These are phyloP conservation scores for Coemansia sp. DNA, from an alignment of 371 early-diverging fungal genomes.

Conservation along the genomic window DNA sequence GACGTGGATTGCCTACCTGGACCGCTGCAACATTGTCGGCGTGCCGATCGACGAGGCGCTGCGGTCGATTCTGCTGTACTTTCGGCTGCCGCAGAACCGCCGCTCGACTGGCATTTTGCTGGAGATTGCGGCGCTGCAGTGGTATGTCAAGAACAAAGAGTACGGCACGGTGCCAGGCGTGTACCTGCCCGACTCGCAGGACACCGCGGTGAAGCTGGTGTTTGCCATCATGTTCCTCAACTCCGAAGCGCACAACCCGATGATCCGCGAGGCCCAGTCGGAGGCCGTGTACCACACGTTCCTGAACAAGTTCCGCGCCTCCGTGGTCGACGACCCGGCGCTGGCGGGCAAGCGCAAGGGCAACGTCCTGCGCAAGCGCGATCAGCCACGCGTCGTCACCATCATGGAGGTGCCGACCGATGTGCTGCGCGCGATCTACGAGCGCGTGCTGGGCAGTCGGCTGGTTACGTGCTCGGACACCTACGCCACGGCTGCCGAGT, in stretches of 20 bases:
- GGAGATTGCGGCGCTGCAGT: slow-evolving; percentile 76
- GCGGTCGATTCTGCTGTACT: slow-evolving; percentile 68
- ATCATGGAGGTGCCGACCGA: slow-evolving; percentile 50
- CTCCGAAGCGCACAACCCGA: slow-evolving; percentile 77
- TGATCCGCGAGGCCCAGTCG: slow-evolving; percentile 43
- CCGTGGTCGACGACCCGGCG: slow-evolving; percentile 48
- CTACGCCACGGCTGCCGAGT: slow-evolving; percentile 41
- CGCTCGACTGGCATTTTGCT: slow-evolving; percentile 75
- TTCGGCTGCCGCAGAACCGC: slow-evolving; percentile 75
- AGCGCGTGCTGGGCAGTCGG: slow-evolving; percentile 41
- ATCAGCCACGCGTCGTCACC: slow-evolving; percentile 50
- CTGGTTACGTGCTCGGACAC: slow-evolving; percentile 46
- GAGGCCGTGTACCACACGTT: slow-evolving; percentile 51
- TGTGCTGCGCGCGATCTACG: slow-evolving; percentile 33
- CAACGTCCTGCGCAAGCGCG: slow-evolving; percentile 51
- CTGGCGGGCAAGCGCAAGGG: slow-evolving; percentile 46
- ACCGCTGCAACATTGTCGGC: slow-evolving; percentile 70
- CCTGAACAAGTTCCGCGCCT: slow-evolving; percentile 46
- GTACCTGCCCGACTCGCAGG: slow-evolving; percentile 50
- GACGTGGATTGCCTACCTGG: slow-evolving; percentile 73
- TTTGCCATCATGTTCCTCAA: slow-evolving; percentile 85
- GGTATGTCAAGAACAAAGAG: slow-evolving; percentile 58
- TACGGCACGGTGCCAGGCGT: slow-evolving; percentile 16
- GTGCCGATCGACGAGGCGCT: slow-evolving; percentile 79
- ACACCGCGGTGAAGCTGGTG: slow-evolving; percentile 61